Conservation (phyloP, 208 protist species). For the Wallacemonas sp. region DNA sequence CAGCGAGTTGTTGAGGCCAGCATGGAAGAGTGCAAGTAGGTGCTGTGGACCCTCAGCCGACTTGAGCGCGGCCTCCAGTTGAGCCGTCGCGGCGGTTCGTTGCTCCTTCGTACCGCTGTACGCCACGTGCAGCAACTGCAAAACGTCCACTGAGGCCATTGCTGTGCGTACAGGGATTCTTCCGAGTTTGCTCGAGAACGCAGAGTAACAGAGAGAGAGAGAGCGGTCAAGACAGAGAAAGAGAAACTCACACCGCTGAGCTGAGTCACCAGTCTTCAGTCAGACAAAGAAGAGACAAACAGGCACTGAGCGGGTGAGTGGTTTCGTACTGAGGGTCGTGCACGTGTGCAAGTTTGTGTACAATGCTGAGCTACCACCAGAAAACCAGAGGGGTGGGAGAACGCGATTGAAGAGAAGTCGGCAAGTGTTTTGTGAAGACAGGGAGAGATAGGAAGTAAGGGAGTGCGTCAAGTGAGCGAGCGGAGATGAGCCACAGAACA, state of each 20-base stretch:
- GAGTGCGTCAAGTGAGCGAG: no score
- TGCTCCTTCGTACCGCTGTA: constrained; percentile 77
- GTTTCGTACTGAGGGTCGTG: no score
- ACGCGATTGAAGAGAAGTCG: no score
- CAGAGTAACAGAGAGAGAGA: constrained; percentile 10
- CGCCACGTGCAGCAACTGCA: constrained; percentile 69
- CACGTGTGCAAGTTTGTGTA: no score
- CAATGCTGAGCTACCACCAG: no score
- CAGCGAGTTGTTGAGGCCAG: constrained; percentile 43
- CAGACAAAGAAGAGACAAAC: not conserved
- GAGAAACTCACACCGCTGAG: not conserved
- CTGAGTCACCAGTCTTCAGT: not conserved
- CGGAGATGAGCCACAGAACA: no score
- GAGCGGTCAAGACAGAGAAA: not conserved
- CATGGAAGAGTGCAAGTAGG: constrained; percentile 58
- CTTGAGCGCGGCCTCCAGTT: constrained; percentile 54
- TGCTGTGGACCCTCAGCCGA: constrained; percentile 40
- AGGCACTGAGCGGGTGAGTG: no score
- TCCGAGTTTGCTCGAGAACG: not conserved
- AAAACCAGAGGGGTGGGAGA: no score
- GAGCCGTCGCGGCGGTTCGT: constrained; percentile 58
- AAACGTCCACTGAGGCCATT: constrained; percentile 38
- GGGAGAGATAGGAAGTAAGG: no score
- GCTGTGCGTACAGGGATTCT: not conserved
- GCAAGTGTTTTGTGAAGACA: no score